Conservation (phyloP, 106 monocot genomes). For the Alisma plantagoaquatica region DNA sequence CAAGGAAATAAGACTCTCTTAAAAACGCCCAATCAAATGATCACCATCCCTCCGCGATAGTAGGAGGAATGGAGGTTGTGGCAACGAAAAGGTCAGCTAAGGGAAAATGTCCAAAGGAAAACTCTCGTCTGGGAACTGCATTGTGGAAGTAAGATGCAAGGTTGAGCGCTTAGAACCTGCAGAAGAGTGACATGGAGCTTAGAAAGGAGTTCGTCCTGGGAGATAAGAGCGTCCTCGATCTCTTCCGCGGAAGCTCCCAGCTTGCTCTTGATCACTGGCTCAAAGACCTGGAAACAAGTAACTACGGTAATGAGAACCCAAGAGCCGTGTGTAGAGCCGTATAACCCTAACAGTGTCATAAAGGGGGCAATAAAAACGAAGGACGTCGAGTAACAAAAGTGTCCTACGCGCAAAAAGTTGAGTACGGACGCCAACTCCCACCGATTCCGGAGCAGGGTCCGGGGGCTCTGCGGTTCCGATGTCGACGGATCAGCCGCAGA, state of each 20-base stretch:
- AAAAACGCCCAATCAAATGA: too few species aligned
- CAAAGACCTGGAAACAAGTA: constrained; percentile 11
- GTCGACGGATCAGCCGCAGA: neutral
- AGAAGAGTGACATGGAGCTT: constrained; percentile 15
- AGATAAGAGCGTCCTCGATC: constrained; percentile 14
- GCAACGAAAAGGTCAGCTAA: too few species aligned
- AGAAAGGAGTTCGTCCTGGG: constrained; percentile 6
- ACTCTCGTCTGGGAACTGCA: neutral
- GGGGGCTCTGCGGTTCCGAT: neutral
- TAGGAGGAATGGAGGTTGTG: too few species aligned
- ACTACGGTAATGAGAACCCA: too few species aligned
- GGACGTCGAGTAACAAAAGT: neutral
- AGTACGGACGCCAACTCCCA: constrained; percentile 31
- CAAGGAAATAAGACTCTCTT: too few species aligned
- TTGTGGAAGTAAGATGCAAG: too few species aligned
- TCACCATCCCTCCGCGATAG: too few species aligned
- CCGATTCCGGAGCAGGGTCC: constrained; percentile 8
- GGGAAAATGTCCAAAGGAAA: neutral
- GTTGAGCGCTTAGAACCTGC: too few species aligned
- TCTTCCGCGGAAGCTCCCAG: constrained; percentile 12
- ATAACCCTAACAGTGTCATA: neutral
- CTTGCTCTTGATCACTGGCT: constrained; percentile 2
- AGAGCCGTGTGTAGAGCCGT: neutral
- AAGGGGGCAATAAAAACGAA: neutral
- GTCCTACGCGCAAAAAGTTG: constrained; percentile 15